Percentiles rank a stretch among this genome's conserved stretches.
Conservation (phyloP, 345 rosid genomes). For the Linum lewisii region DNA sequence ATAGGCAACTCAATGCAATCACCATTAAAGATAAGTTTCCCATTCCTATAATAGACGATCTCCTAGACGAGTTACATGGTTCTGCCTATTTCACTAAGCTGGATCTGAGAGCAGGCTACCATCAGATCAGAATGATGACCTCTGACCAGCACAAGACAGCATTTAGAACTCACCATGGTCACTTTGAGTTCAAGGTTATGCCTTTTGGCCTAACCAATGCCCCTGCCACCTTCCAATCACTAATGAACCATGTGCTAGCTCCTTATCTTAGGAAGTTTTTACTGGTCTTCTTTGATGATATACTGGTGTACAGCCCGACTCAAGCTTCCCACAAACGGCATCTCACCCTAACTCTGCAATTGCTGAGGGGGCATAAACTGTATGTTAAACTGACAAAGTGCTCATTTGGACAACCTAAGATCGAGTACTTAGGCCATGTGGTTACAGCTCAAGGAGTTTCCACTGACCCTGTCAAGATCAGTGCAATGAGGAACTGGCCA, state of each 20-base stretch:
- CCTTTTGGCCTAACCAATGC: background rate
- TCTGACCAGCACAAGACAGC: background rate
- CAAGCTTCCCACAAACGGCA: background rate
- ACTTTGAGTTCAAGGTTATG: too few species aligned
- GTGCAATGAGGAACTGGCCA: background rate
- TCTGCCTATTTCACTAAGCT: background rate
- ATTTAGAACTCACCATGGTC: background rate
- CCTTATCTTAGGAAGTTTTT: background rate
- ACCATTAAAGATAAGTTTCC: background rate
- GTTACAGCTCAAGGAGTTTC: background rate
- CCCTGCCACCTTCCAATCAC: background rate
- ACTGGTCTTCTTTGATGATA: background rate
- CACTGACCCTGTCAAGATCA: too few species aligned
- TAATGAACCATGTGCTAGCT: background rate
- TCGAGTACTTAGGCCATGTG: background rate
- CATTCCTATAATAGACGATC: background rate
- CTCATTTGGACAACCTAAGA: background rate
- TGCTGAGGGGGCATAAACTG: background rate
- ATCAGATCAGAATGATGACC: background rate
- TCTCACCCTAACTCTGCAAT: background rate
- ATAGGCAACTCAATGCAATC: too few species aligned
- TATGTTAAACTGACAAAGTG: background rate
- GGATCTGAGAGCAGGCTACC: background rate
- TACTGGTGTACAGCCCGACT: background rate
- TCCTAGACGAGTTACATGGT: background rate